Evolutionary conservation across 1,139 yeast genomes (phyloP).

Genomic region (Yamadazyma sp.): DNA sequence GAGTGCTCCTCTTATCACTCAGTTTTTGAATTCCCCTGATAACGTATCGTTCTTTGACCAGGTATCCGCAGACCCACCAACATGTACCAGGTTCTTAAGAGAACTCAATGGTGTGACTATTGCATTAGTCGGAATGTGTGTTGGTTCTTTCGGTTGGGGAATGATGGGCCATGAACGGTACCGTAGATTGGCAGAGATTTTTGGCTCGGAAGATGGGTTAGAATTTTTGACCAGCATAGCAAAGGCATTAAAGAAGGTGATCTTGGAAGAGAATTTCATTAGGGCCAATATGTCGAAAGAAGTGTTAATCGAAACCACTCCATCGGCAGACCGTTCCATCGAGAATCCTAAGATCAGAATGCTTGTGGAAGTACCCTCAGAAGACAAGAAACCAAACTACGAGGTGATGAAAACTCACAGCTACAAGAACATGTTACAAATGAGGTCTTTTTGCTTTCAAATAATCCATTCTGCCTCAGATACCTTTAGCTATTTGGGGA

Average conservation of each 20-base stretch:
- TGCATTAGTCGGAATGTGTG: conserved; percentile 37
- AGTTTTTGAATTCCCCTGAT: conserved; percentile 19
- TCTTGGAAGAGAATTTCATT: conserved; percentile 57
- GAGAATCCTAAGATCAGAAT: conserved; percentile 39
- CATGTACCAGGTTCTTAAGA: conserved; percentile 33
- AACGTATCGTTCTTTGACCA: conserved; percentile 28
- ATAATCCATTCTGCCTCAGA: conserved; percentile 51
- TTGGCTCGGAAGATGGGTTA: conserved; percentile 34
- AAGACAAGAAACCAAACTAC: conserved; percentile 24
- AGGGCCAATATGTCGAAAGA: conserved; percentile 47
- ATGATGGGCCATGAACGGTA: conserved; percentile 50
- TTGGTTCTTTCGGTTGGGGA: conserved; percentile 39
- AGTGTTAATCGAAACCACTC: conserved; percentile 46
- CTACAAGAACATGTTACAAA: conserved; percentile 59
- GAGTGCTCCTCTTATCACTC: conserved; percentile 16
- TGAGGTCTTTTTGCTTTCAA: conserved; percentile 51
- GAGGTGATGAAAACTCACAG: conserved; percentile 44
- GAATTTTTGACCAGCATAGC: conserved; percentile 34
- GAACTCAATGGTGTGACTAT: conserved; percentile 27
- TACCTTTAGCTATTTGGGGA: conserved; percentile 38
- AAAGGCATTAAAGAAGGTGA: conserved; percentile 45
- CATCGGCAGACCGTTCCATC: conserved; percentile 23
- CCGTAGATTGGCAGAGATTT: conserved; percentile 44
- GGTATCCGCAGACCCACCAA: conserved; percentile 20
- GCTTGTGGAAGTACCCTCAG: conserved; percentile 32